phyloP scores from a whole-genome alignment of 148 eudicot genomes.

The Fagopyrum tataricum region DNA sequence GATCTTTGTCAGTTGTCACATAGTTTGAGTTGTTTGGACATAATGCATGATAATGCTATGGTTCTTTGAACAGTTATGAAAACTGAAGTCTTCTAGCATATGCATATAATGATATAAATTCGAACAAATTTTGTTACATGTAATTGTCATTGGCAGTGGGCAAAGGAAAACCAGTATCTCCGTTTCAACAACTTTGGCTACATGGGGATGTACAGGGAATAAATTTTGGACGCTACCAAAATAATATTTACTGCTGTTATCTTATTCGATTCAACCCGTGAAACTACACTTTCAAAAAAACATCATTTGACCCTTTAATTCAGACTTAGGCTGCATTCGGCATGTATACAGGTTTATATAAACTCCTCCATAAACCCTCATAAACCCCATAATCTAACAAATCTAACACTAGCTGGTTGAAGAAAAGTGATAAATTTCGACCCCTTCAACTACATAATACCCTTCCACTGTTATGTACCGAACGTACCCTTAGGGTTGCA shows the following conservation, averaged over 20 bases:
- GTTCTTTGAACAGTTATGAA: neutral
- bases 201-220: neutral
- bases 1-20: neutral
- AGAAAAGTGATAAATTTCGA: too few relatives aligned
- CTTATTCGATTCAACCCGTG: too few relatives aligned
- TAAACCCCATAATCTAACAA: too few relatives aligned
- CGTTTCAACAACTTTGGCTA: neutral
- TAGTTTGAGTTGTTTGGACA: constrained; percentile 1
- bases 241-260: too few relatives aligned
- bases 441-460: too few relatives aligned
- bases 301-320: too few relatives aligned
- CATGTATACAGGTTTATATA: too few relatives aligned
- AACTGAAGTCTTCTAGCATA: neutral
- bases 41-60: neutral
- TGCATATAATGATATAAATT: neutral
- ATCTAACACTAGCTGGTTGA: too few relatives aligned
- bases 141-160: neutral
- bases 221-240: neutral
- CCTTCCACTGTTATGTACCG: too few relatives aligned
- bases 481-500: too few relatives aligned
- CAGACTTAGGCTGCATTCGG: neutral
- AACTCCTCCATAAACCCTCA: too few relatives aligned
- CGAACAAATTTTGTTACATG: neutral
- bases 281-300: too few relatives aligned
- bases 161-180: neutral